Base-by-base conservation (phyloP, 2,329 filamentous ascomycete genomes). In the Cordyceps cateniannulata region DNA sequence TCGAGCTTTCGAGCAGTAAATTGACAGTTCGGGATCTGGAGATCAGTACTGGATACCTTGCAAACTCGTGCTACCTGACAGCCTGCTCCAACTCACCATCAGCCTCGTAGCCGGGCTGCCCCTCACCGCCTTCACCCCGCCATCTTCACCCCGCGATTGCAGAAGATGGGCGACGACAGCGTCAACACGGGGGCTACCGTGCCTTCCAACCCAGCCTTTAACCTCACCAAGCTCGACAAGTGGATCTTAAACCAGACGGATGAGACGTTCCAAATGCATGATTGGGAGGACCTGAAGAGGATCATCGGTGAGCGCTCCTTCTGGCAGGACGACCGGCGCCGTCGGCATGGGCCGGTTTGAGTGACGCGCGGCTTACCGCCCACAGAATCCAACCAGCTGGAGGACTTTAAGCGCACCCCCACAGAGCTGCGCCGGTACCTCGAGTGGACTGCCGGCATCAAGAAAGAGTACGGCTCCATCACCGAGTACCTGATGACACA, bases 401-500 rank as follows among this genome's bases (percentile, higher is more conserved):
- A 89, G 64, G 79, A 83, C 25, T 87, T 97, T 66, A 90, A 91
- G 70, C 84, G 93, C 42, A 85, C 87, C 62, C 92, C 93, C 1
- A 92, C 88, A 27, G 89, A 96, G 67, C 78, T 96, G 63, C 82
- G 89, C 58, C 82, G 83, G 45, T 97, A 97, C 70, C 86, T 93
- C 67, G 78, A 87, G 69, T 96, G 88, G 82, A 90, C 88, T 16
- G 78, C 84, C 52, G 79, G 86, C 62, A 85, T 88, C 55, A 88
- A 89, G 66, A 80, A 81, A 62, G 75, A 87, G 66, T 90, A 95
- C 77, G 91, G 92, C 63, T 90, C 86, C 65, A 89, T 96, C 69
- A 87, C 90, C 75, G 81, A 86, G 61, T 97, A 90, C 72, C 83
- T 97, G 54, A 77, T 96, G 59, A 79, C 81, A 60, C 81, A 95